phyloP scores from a whole-genome alignment of 768 basidiomycete species.

The Suillus clintonianus region DNA sequence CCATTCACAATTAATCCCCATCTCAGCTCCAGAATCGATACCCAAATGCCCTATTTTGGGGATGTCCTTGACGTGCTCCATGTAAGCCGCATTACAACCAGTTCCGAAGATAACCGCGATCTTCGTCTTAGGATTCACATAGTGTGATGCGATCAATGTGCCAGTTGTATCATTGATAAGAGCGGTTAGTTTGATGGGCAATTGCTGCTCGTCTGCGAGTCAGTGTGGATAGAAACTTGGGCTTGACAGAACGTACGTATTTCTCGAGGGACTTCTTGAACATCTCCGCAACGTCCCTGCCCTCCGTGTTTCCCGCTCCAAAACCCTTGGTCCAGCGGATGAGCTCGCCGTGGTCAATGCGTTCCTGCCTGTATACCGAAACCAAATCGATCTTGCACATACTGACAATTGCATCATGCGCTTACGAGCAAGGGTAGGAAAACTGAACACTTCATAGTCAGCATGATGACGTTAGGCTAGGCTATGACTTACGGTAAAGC shows the following conservation, averaged over 20 bases:
- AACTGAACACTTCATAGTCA: constrained; percentile 50
- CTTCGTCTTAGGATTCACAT: constrained; percentile 87
- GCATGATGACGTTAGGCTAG: constrained; percentile 4
- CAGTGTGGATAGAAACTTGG: not conserved
- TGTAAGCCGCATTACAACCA: constrained; percentile 97
- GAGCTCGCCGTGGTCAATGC: constrained; percentile 91
- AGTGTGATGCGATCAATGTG: constrained; percentile 94
- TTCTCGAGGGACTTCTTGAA: constrained; percentile 81
- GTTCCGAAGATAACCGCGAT: constrained; percentile 98
- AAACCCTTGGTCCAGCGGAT: constrained; percentile 99
- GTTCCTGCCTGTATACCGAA: constrained; percentile 65
- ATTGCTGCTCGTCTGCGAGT: constrained; percentile 48
- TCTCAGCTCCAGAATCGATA: constrained; percentile 62
- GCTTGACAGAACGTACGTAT: constrained; percentile 45
- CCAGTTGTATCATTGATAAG: constrained; percentile 99
- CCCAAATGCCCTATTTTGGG: constrained; percentile 82
- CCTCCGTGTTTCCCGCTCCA: constrained; percentile 88
- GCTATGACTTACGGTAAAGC: constrained; percentile 82
- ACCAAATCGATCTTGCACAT: not conserved
- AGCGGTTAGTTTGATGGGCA: constrained; percentile 83
- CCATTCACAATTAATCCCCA: constrained; percentile 99
- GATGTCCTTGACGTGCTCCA: constrained; percentile 86
- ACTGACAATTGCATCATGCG: not conserved
- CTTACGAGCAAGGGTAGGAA: constrained; percentile 93
- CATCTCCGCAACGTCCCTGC: constrained; percentile 90